Base-by-base conservation (phyloP, 164 flowering plant species). In the Malania oleifera region DNA sequence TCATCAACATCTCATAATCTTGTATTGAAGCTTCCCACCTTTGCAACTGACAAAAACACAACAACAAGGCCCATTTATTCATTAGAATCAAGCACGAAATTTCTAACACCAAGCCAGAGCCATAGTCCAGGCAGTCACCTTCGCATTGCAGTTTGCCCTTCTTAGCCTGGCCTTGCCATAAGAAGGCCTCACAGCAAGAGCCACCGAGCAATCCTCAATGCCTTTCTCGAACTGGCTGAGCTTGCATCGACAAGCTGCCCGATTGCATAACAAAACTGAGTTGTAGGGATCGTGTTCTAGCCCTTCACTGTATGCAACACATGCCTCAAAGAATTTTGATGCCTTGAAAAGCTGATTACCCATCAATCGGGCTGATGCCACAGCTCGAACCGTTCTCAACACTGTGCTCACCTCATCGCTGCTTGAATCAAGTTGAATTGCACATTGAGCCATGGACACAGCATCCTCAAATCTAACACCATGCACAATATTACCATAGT, bases 141-240 rank as follows among this genome's bases (percentile, higher is more conserved):
- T 83, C 51, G 87, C 85, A 54, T 82, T 68, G 64, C 91, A 90
- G 48, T 83, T 77, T 19, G 97, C 99, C 54, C 91, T 66, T 11
- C 95, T 56, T 11, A 82, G 72, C 59, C 91, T 83, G 47, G 97
- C 95, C 71, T 88, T 90, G 65, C 67, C 61, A 59, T 90, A 90
- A 25, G 82, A 73, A 18, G 95, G 95, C 3, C 78, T 80, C 0
- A 82, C 50, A 6, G 17, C 53, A 19, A 93, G 85, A 13, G 96
- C 95, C 4, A 50, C 56, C 1, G 67, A 74, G 73, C 96, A 90
- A 62, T 90, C 97, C 39, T 93, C 95, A 0, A 85, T 44, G 14
- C 95, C 92, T 50, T 78, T 84, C 65, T 90, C 97, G 37, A 67
- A 88, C 28, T 82, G 95, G 7, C 86, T 80, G 5, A 84, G 81